Base-by-base conservation (phyloP, 202 grass and related monocot genomes). In the Carex sylvatica region DNA sequence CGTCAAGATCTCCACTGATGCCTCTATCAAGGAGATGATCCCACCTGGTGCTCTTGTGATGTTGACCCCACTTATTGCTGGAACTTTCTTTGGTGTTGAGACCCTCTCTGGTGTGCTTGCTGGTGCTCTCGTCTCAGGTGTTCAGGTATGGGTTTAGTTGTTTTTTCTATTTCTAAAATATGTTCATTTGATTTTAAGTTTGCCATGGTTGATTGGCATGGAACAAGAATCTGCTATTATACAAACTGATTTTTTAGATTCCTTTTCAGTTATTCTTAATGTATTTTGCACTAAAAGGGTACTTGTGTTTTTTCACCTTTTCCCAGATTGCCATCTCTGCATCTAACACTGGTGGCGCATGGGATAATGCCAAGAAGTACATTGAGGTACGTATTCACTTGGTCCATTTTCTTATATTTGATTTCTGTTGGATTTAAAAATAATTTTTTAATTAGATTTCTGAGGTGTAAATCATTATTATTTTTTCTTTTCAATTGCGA, bases 1-100 rank as follows among this genome's bases (percentile, higher is more conserved):
- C 78, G 94, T 97, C 30, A 97, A 97, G 91, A 97, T 97, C 80
- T 97, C 94, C 1, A 97, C 94, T 2, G 94, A 97, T 97, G 94
- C 91, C 61, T 97, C 94, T 65, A 90, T 97, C 86, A 97, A 84
- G 85, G 94, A 94, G 90, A 97, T 97, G 94, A 97, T 97, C 23
- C 91, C 94, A 62, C 94, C 94, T 33, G 94, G 94, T 86, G 90
- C 91, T 78, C 83, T 94, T 83, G 94, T 97, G 51, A 97, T 97
- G 88, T 88, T 94, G 58, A 94, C 94, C 3, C 91, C 94, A 47
- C 94, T 97, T 80, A 89, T 97, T 61, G 94, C 94, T 51, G 94
- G 94, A 81, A 92, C 90, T 55, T 73, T 97, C 54, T 97, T 94
- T 9, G 94, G 94, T 23, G 94, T 97, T 26, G 94, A 97, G 81